Base-by-base conservation (phyloP, 345 rosid species). In the Populus simonii region DNA sequence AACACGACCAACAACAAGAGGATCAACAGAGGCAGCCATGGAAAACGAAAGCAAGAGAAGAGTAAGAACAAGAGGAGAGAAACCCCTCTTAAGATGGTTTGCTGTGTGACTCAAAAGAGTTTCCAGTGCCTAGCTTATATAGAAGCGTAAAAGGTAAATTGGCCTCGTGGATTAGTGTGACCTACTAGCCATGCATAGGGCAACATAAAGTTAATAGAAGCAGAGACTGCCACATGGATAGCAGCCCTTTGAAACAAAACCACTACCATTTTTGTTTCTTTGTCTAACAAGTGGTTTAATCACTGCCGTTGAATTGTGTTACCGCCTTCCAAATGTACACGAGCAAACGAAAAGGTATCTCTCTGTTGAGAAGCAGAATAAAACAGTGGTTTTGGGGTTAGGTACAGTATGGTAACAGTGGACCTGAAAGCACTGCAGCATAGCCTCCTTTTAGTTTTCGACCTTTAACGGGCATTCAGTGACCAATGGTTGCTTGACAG, bases 1-100 rank as follows among this genome's bases (percentile, higher is more conserved):
- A 47, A 94, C 93, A 15, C 97, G 87, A 33, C 97, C 97, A 9
- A 94, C 93, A 13, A 94, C 91, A 27, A 91, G 86, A 70, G 98
- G 97, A 81, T 94, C 92, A 57, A 92, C 91, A 0, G 97, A 88
- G 61, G 90, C 81, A 47, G 93, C 88, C 97, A 94, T 93, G 73
- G 73, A 47, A 47, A 47, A 47, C 51, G 15, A 15, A 47, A 13
- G 17, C 17, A 15, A 25, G 36, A 22, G 63, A 53, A 8, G 25
- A 53, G 33, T 27, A 39, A 49, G 38, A 66, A 39, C 31, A 27
- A 20, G 16, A 27, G 20, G 33, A 65, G 63, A 74, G 29, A 63
- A 11, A 63, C 27, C 11, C 65, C 7, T 4, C 31, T 27, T 29
- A 29, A 63, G 8, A 10, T 25, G 23, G 16, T 27, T 23, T n/a